A percentile compares a stretch with the other conserved stretches of the same genome.
Conservation (phyloP, 2,329 filamentous ascomycete species). For the Rhexocercosporidium sp. region DNA sequence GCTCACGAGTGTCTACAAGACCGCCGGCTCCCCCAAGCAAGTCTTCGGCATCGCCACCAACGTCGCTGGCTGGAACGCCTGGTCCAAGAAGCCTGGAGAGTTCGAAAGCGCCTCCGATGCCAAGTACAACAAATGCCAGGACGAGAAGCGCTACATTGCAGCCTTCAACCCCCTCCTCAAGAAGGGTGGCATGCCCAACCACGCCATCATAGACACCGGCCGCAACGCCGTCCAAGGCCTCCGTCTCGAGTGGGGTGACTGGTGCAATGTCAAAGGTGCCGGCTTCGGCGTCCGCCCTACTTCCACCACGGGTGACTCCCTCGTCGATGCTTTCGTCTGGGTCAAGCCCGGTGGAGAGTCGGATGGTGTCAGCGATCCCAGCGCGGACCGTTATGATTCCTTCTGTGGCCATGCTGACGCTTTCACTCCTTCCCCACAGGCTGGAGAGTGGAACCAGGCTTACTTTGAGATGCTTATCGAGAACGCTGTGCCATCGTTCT, state of each 20-base stretch:
- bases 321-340: conserved; percentile 44
- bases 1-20: conserved; percentile 54
- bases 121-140: conserved; percentile 53
- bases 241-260: conserved; percentile 52
- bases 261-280: conserved; percentile 47
- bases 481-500: conserved; percentile 44
- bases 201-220: conserved; percentile 57
- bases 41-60: conserved; percentile 62
- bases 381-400: conserved; percentile 53
- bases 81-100: conserved; percentile 33
- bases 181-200: conserved; percentile 37
- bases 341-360: conserved; percentile 44
- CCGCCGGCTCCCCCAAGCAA: conserved; percentile 53
- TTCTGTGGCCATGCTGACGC: conserved; percentile 46
- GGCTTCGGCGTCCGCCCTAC: conserved; percentile 43
- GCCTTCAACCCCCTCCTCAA: conserved; percentile 46
- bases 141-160: conserved; percentile 47
- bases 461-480: conserved; percentile 51
- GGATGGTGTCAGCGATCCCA: conserved; percentile 38
- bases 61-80: conserved; percentile 62
- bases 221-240: conserved; percentile 54
- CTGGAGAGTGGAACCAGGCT: conserved; percentile 50
- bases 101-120: conserved; percentile 49
- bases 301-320: conserved; percentile 32
- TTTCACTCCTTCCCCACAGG: conserved; percentile 49